Evolutionary conservation across 2,329 filamentous ascomycete genomes (phyloP), one percentile per base, ranked within the genome.

Genomic region (Scopulariopsis brevicaulis): DNA sequence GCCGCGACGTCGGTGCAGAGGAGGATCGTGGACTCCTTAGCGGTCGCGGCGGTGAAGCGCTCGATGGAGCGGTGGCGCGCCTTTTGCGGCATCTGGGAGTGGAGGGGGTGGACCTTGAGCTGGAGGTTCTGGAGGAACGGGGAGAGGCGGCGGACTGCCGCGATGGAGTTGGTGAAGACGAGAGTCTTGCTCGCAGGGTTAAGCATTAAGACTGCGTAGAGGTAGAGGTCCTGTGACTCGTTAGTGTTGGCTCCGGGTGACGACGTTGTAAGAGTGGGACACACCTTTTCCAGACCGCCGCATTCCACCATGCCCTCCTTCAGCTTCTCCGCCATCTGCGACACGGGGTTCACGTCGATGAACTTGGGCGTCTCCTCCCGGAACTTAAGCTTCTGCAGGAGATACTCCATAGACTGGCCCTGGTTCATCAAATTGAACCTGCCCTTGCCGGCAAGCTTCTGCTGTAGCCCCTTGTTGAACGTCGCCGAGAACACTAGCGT

Each of bases 401-500:
- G 79, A 67, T 97, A 96, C 62, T 95, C 91, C 84, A 97, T 90
- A 0, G 90, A 93, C 65, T 95, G 85, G 61, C 86, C 83, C 59
- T 90, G 83, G 64, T 62, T 69, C 14, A 63, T 87, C 81, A 61
- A 78, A 4, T 61, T 59, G 35, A 59, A 81, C 59, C 82, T 84
- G 22, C 81, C 78, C 69, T 91, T 95, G 28, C 90, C 88, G 1
- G 89, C 84, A 14, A 99, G 79, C 70, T 96, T 97, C 64, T 93
- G 89, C 68, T 97, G 93, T 34, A 99, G 74, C 0, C 86, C 86
- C 66, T 92, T 93, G 68, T 96, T 89, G 70, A 99, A 96, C 0
- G 94, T 99, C 0, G 94, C 94, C 0, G 94, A 97, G 71, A 99
- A 99, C 22, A 99, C 90, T 0, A 99, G 80, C 0, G 92, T 97